Percentiles rank a stretch among this genome's conserved stretches.
Evolutionary conservation across 345 rosid species (phyloP).

Genomic region (Abelmoschus esculentus): DNA sequence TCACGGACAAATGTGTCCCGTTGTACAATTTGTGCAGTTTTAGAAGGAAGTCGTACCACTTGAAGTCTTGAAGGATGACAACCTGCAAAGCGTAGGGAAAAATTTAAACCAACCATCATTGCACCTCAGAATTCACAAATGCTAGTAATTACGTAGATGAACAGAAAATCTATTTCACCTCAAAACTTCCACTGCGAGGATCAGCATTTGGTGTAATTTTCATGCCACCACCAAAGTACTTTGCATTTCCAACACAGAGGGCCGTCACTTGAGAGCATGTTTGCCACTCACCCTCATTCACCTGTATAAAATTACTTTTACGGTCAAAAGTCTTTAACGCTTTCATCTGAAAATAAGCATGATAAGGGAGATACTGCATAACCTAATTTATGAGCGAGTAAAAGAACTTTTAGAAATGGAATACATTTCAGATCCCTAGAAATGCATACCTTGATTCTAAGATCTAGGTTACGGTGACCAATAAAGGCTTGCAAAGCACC

Average conservation of each 20-base stretch:
- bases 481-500: conserved; percentile 85
- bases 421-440: not conserved
- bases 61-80: conserved; percentile 83
- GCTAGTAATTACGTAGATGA: not conserved
- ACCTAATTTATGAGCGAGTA: not conserved
- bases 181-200: conserved; percentile 70
- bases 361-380: not conserved
- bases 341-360: not conserved
- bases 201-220: conserved; percentile 88
- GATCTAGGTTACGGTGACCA: conserved; percentile 70
- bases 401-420: not conserved
- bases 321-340: not conserved
- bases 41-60: conserved; percentile 83
- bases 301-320: conserved; percentile 28
- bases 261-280: conserved; percentile 67
- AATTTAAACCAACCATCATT: conserved; percentile 12
- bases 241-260: conserved; percentile 87
- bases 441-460: conserved; percentile 59
- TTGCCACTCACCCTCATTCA: conserved; percentile 67
- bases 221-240: conserved; percentile 97
- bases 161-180: conserved; percentile 33
- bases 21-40: conserved; percentile 66
- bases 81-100: conserved; percentile 38
- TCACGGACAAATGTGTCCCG: conserved; percentile 74
- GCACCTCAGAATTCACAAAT: not conserved